These are phyloP conservation scores for Psilocybe cubensis DNA, from an alignment of 768 basidiomycete genomes.

Conservation along the genomic window DNA sequence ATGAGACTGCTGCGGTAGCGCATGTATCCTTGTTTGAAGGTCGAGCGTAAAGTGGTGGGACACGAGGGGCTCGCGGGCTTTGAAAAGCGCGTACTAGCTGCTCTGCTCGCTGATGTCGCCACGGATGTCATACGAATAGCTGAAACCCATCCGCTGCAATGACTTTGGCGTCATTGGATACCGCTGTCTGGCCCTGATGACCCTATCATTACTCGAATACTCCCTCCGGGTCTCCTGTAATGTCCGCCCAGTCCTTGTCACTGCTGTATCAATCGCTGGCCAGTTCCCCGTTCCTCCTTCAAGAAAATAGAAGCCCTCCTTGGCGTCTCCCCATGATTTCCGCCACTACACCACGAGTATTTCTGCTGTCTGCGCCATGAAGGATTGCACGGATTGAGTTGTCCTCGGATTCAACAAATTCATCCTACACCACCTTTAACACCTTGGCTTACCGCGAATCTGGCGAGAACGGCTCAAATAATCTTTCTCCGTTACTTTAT, in stretches of 20 bases:
- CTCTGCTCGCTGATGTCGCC: slow-evolving; percentile 2
- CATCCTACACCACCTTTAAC: slow-evolving; percentile 4
- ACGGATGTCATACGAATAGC: background rate
- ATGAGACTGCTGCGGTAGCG: background rate
- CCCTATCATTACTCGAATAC: slow-evolving; percentile 4
- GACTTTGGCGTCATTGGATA: slow-evolving; percentile 1
- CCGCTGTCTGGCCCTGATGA: slow-evolving; percentile 1
- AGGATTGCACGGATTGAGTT: background rate
- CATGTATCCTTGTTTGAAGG: slow-evolving; percentile 8
- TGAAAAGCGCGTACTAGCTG: slow-evolving; percentile 11
- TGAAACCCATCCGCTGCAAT: background rate
- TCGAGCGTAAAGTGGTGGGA: slow-evolving; percentile 7
- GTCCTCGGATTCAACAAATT: slow-evolving; percentile 15
- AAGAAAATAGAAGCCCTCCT: slow-evolving; percentile 17
- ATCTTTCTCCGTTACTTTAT: slow-evolving; percentile 15
- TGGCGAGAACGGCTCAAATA: slow-evolving; percentile 17
- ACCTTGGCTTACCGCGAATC: slow-evolving; percentile 10
- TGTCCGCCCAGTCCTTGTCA: slow-evolving; percentile 15
- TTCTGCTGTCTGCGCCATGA: slow-evolving; percentile 1
- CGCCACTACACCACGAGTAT: slow-evolving; percentile 10
- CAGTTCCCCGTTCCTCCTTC: slow-evolving; percentile 15
- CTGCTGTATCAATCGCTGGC: slow-evolving; percentile 11
- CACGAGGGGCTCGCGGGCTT: slow-evolving; percentile 20
- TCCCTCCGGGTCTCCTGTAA: slow-evolving; percentile 10
- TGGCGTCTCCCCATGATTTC: slow-evolving; percentile 16